Evolutionary conservation across 164 flowering plant genomes (phyloP), one percentile per base, ranked within the genome.

Genomic region (Nymphaea colorata): DNA sequence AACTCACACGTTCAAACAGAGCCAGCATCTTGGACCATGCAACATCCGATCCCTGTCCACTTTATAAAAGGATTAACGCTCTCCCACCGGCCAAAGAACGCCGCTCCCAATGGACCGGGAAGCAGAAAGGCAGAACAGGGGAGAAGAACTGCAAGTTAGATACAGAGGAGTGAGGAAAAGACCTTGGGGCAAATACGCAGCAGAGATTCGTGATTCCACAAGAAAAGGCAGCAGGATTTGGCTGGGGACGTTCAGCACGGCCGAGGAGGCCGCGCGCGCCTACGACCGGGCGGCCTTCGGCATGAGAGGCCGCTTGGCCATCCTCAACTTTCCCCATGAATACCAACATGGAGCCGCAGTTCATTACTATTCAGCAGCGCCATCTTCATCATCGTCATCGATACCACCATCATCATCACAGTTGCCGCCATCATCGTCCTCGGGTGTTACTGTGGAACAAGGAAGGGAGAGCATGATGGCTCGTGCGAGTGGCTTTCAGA

Each of bases 301-400:
- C 42, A 36, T 64, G 43, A 36, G 66, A 15, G 66, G 66, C 81
- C 6, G 61, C 70, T 43, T 63, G 8, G 42, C 44, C 66, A 42
- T 64, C 44, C 66, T 64, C 66, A 42, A 36, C 44, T 36, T 64
- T 8, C 43, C 44, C 43, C 66, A 61, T 61, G 63, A 61, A 61
- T 61, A 61, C 11, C 63, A n/a, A n/a, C 41, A n/a, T 61, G 7
- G 18, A 15, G 16, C 12, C 59, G 10, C 16, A 55, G 59, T 8
- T 25, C 16, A 5, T 61, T n/a, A 6, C 41, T 25, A 2, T 61
- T 11, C 63, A n/a, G 18, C 12, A 3, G 7, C 2, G 2, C 4
- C 18, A 25, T n/a, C 63, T 6, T 61, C 63, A 8, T 61, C 63
- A 15, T n/a, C 63, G 25, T 61, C 16, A n/a, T 61, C 63, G 8